A percentile compares a stretch with the other conserved stretches of the same genome.
Evolutionary conservation across 495 filamentous ascomycete species (phyloP).

Genomic region (Emericellopsis terricola): DNA sequence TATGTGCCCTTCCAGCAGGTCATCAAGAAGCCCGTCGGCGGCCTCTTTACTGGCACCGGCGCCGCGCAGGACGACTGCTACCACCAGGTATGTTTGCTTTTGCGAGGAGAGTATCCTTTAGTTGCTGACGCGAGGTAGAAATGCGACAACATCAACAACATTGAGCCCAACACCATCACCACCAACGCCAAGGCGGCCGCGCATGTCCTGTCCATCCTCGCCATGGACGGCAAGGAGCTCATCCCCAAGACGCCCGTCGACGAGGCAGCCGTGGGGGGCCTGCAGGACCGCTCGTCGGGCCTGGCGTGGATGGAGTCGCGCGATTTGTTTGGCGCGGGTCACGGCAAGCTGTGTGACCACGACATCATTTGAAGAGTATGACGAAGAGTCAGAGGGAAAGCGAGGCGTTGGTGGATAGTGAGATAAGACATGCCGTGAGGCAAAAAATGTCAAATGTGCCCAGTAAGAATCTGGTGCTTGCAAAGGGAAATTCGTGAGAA

Average conservation of each 20-base stretch:
- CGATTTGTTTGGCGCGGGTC: neutral
- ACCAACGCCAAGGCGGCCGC: slow-evolving; percentile 24
- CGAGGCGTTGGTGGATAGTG: no score
- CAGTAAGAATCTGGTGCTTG: no score
- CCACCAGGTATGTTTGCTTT: slow-evolving; percentile 21
- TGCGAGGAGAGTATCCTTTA: no score
- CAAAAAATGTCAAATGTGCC: no score
- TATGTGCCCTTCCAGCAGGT: slow-evolving; percentile 22
- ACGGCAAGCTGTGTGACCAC: neutral
- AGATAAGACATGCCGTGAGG: no score
- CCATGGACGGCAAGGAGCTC: neutral
- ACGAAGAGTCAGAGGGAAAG: no score
- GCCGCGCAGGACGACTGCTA: slow-evolving; percentile 24
- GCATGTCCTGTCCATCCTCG: neutral
- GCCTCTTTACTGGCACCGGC: slow-evolving; percentile 24
- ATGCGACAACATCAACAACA: slow-evolving; percentile 23
- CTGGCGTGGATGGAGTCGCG: neutral
- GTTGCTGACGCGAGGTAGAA: no score
- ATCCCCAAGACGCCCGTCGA: neutral
- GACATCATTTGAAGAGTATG: neutral
- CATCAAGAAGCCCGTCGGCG: slow-evolving; percentile 27
- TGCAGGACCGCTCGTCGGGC: neutral
- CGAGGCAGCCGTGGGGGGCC: neutral
- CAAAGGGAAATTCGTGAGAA: no score
- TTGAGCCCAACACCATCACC: slow-evolving; percentile 18